Evolutionary conservation across 768 basidiomycete species (phyloP), one percentile per base, ranked within the genome.

Genomic region (Calocybe indica): DNA sequence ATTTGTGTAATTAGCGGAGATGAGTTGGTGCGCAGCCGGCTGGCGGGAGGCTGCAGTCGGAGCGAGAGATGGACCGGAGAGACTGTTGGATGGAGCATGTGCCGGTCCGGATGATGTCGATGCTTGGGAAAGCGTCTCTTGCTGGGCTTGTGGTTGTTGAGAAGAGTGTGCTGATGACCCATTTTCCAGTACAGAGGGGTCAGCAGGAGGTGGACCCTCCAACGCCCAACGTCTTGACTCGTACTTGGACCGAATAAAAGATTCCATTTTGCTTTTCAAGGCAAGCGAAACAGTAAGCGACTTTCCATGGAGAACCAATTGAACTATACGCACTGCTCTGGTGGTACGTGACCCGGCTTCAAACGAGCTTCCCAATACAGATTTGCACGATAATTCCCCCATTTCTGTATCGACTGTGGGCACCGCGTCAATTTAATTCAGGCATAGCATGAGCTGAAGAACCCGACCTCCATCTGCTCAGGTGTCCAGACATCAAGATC

Each of bases 401-500:
- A 99, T 63, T 86, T 89, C 63, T 89, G 83, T 45, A 98, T 84
- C 1, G 83, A 82, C 85, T 88, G 15, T 6, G 13, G 14, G 15
- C 1, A 1, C 22, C 22, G 4, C 22, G 4, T 22, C 22, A 22
- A 22, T 22, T 22, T 22, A 4, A 22, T 22, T 4, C 22, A 22
- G 22, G 22, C 22, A 4, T n/a, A 43, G 46, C 15, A 42, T 5
- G 10, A n/a, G n/a, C 38, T 22, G 12, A 40, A 1, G 10, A 48
- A 28, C 78, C 78, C 51, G 56, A 92, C 93, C 70, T 85, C 82
- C 88, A 99, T 94, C 69, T 99, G 95, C 53, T 97, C 93, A 2
- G 92, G 91, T 6, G 92, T 95, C 95, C 95, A 99, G 12, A 88
- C 81, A 58, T 99, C 95, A 46, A 99, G 82, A 69, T 99, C 95